These are phyloP conservation scores for Prunus campanulata DNA, from an alignment of 306 rosid genomes.

Conservation along the genomic window DNA sequence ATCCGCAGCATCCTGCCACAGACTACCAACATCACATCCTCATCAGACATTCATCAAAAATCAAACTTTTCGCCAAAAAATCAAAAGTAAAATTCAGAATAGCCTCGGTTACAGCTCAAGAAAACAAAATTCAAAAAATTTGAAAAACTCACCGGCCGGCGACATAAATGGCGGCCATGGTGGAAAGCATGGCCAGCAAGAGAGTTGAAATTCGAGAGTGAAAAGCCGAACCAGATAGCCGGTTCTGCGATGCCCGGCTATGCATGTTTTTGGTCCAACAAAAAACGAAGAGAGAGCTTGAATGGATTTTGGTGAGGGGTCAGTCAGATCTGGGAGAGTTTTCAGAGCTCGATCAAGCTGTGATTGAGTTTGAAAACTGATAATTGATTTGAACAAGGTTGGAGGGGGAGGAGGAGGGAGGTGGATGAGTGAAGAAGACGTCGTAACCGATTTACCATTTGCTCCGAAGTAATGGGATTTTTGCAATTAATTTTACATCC, in stretches of 20 bases:
- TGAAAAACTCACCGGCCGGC: constrained; percentile 57
- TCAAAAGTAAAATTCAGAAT: neutral
- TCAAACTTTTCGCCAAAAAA: neutral
- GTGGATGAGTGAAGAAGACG: constrained; percentile 6
- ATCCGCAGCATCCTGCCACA: constrained; percentile 69
- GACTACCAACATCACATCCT: constrained; percentile 27
- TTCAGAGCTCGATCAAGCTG: neutral
- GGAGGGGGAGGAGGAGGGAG: neutral
- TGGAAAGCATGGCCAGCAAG: constrained; percentile 46
- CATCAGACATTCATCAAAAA: neutral
- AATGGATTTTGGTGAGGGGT: neutral
- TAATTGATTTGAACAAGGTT: neutral
- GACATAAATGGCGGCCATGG: constrained; percentile 72
- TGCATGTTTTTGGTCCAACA: constrained; percentile 36
- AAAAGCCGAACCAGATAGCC: constrained; percentile 48
- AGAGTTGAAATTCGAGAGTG: constrained; percentile 54
- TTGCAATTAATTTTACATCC: neutral
- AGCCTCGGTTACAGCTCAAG: neutral
- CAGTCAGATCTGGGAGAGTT: neutral
- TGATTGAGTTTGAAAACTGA: neutral
- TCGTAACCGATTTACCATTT: neutral
- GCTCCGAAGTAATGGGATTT: neutral
- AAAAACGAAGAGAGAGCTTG: neutral
- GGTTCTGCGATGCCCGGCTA: constrained; percentile 53
- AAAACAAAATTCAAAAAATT: neutral